phyloP scores from a whole-genome alignment of 2,329 filamentous ascomycete genomes.

The Sporothrix luriei region DNA sequence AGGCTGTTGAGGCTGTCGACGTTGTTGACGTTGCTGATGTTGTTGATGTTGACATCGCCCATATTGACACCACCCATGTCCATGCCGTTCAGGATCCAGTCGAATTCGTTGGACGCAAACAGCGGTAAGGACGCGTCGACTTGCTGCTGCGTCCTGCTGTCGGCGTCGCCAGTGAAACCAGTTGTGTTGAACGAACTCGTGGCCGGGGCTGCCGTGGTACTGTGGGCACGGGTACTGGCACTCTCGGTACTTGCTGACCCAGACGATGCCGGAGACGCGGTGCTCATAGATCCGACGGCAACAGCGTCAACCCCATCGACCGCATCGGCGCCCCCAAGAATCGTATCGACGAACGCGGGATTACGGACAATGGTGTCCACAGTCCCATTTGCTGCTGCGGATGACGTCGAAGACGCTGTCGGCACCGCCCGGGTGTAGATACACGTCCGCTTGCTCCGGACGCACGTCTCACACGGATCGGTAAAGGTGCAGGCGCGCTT shows the following conservation, averaged over 20 bases:
- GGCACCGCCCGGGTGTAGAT: slow-evolving; percentile 13
- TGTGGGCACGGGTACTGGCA: not conserved
- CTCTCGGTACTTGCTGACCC: not conserved
- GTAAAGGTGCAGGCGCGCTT: slow-evolving; percentile 24
- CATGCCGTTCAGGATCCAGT: slow-evolving; percentile 8
- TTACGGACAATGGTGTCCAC: not conserved
- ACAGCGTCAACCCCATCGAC: not conserved
- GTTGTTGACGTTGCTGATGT: too few species aligned
- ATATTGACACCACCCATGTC: slow-evolving; percentile 11
- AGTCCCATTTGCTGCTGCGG: not conserved
- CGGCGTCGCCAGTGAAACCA: not conserved
- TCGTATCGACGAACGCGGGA: not conserved
- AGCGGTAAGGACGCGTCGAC: not conserved
- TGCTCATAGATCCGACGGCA: not conserved
- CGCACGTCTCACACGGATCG: slow-evolving; percentile 20
- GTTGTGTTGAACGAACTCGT: not conserved
- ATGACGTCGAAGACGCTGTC: not conserved
- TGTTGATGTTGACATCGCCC: not conserved
- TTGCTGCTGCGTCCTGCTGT: not conserved
- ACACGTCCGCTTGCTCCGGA: slow-evolving; percentile 17
- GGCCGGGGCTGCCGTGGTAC: not conserved
- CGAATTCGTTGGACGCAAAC: slow-evolving; percentile 15
- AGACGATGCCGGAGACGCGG: not conserved
- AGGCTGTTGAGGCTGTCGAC: not conserved
- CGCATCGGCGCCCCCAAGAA: not conserved